Conservation (phyloP, 192 early-diverging fungal species). For the Geosiphon pyriformis region DNA sequence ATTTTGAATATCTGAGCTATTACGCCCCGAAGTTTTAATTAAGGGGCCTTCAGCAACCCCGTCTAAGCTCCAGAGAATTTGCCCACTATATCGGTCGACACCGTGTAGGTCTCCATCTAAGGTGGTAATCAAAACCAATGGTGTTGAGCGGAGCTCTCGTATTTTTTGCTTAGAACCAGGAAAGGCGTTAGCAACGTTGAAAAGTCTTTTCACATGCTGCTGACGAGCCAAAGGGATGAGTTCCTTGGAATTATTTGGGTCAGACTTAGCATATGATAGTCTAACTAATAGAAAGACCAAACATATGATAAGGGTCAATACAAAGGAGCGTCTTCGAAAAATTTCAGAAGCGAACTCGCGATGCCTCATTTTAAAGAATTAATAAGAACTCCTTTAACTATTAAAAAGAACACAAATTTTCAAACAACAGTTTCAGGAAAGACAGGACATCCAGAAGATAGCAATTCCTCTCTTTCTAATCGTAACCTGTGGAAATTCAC, state of each 20-base stretch:
- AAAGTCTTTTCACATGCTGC: not conserved
- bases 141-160: constrained; percentile 19
- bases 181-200: not conserved
- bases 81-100: constrained; percentile 49
- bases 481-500: no score
- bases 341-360: not conserved
- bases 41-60: constrained; percentile 46
- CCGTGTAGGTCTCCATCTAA: constrained; percentile 72
- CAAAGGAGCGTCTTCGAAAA: not conserved
- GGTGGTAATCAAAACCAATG: constrained; percentile 60
- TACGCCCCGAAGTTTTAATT: constrained; percentile 28
- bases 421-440: no score
- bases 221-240: not conserved
- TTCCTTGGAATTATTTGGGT: constrained; percentile 3
- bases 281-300: not conserved
- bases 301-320: constrained; percentile 2
- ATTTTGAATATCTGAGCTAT: constrained; percentile 28
- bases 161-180: not conserved
- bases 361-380: not conserved
- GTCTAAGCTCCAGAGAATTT: constrained; percentile 55
- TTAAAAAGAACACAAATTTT: no score
- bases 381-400: no score
- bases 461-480: no score
- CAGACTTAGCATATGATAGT: constrained; percentile 5
- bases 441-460: no score